phyloP scores from a whole-genome alignment of 345 rosid species.

The Syzygium jambos region DNA sequence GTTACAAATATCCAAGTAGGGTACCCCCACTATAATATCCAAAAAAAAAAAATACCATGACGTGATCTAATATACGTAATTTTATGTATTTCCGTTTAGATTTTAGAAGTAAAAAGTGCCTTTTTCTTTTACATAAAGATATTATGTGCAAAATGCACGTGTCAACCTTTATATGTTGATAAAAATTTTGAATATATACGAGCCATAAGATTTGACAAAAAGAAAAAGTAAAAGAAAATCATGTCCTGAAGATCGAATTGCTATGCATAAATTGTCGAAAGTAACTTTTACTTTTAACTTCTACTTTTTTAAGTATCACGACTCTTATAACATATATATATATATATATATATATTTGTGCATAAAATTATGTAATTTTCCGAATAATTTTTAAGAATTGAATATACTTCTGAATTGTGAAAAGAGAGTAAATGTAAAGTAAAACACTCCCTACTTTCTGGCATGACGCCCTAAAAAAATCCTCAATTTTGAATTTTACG shows the following conservation, averaged over 20 bases:
- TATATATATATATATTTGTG: neutral
- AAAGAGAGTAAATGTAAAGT: neutral
- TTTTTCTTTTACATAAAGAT: neutral
- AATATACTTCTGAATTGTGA: neutral
- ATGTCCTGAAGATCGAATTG: neutral
- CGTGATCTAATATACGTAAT: neutral
- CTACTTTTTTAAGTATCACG: neutral
- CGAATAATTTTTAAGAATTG: neutral
- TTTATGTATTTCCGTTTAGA: neutral
- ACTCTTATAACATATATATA: neutral
- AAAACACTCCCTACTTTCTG: neutral
- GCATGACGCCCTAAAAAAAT: neutral
- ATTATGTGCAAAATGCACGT: neutral
- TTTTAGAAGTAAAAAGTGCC: neutral
- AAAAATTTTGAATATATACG: neutral
- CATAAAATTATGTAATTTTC: neutral
- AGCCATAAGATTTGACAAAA: neutral
- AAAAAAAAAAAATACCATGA: neutral
- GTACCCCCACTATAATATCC: neutral
- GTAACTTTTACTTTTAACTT: neutral
- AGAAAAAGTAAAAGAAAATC: neutral
- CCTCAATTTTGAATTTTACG: neutral
- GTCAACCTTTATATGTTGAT: neutral
- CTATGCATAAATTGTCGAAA: neutral
- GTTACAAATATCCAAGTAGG: neutral